Evolutionary conservation across 768 basidiomycete species (phyloP).

Genomic region (Rhodotorula kratochvilovae): DNA sequence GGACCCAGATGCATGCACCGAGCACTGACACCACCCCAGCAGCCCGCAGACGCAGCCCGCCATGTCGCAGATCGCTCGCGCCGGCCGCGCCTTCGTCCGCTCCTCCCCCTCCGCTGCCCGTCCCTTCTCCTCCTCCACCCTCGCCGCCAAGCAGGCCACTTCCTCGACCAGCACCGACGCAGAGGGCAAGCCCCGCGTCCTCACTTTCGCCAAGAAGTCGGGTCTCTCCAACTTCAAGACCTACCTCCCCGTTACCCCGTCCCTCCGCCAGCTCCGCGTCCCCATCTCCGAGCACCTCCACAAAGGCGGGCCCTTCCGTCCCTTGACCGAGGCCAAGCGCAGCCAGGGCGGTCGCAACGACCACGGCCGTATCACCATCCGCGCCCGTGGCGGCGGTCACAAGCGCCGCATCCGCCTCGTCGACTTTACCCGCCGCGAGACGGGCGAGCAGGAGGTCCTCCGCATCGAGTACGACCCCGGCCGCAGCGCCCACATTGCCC

Average conservation of each 20-base stretch:
- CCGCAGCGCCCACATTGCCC: slow-evolving; percentile 87
- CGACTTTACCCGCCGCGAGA: slow-evolving; percentile 74
- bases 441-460: slow-evolving; percentile 80
- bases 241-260: slow-evolving; percentile 81
- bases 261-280: slow-evolving; percentile 78
- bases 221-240: slow-evolving; percentile 63
- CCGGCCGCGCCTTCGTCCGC: not conserved
- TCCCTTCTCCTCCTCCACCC: slow-evolving; percentile 2
- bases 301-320: slow-evolving; percentile 74
- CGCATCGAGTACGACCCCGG: slow-evolving; percentile 97
- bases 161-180: slow-evolving; percentile 1
- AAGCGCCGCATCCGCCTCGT: slow-evolving; percentile 74
- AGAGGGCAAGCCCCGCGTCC: slow-evolving; percentile 8
- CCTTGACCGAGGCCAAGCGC: slow-evolving; percentile 74
- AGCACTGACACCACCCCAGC: too few species aligned
- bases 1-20: too few species aligned
- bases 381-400: slow-evolving; percentile 88
- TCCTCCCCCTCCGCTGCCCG: slow-evolving; percentile 4
- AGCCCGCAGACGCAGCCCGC: not conserved
- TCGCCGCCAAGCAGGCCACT: slow-evolving; percentile 1
- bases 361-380: slow-evolving; percentile 77
- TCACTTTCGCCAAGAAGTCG: slow-evolving; percentile 30
- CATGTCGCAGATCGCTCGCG: not conserved
- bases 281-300: slow-evolving; percentile 77
- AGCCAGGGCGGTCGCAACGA: slow-evolving; percentile 81